phyloP scores from a whole-genome alignment of 2,329 filamentous ascomycete genomes.

The Dothistroma pini region DNA sequence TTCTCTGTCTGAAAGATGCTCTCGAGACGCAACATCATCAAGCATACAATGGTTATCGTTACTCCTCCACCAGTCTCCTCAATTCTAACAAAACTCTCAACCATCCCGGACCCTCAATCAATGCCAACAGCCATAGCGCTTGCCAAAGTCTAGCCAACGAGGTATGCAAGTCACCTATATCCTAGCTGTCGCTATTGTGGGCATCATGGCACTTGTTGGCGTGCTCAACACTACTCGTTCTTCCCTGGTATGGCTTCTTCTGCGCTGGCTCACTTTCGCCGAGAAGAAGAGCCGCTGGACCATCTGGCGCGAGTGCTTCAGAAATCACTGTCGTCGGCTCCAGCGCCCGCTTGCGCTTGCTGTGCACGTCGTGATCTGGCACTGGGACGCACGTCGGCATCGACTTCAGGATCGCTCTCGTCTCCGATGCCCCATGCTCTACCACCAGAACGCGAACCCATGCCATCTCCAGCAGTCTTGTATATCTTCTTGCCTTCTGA shows the following conservation, averaged over 20 bases:
- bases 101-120: background rate
- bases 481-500: slow-evolving; percentile 33
- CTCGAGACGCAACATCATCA: slow-evolving; percentile 4
- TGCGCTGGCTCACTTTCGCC: background rate
- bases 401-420: slow-evolving; percentile 43
- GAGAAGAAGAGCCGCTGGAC: background rate
- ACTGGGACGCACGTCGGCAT: slow-evolving; percentile 27
- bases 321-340: slow-evolving; percentile 22
- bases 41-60: slow-evolving; percentile 13
- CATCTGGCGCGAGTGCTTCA: slow-evolving; percentile 7
- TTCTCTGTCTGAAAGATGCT: background rate
- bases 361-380: slow-evolving; percentile 22
- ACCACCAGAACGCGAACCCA: slow-evolving; percentile 47
- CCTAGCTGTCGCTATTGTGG: background rate
- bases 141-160: background rate
- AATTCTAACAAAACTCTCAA: background rate
- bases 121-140: background rate
- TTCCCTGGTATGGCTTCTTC: background rate
- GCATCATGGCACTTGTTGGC: background rate
- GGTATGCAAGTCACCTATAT: background rate
- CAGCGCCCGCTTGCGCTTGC: slow-evolving; percentile 25
- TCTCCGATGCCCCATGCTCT: slow-evolving; percentile 51
- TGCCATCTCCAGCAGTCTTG: slow-evolving; percentile 49
- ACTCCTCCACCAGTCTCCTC: slow-evolving; percentile 9
- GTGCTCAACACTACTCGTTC: background rate